Evolutionary conservation across 129 eudicot genomes (phyloP).

Genomic region (Chrysanthemum makinoi): DNA sequence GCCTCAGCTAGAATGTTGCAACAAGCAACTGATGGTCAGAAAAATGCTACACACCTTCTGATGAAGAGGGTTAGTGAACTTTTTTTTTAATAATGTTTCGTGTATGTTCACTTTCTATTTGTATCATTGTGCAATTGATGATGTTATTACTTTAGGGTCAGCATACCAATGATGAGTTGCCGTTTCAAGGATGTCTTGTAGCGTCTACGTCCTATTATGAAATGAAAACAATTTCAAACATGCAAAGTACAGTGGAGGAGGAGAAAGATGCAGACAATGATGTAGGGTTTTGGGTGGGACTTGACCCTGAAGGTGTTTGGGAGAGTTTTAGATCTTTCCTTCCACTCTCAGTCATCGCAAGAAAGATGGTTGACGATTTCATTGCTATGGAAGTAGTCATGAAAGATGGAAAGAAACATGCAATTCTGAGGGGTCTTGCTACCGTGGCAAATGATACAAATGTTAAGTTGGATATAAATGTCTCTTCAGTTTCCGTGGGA

Average conservation of each 20-base stretch:
- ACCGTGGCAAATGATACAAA: constrained; percentile 70
- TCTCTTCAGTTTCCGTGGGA: constrained; percentile 38
- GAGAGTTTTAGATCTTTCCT: constrained; percentile 85
- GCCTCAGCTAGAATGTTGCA: constrained; percentile 87
- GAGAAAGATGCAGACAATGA: constrained; percentile 53
- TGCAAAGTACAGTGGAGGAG: constrained; percentile 40
- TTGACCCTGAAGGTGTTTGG: constrained; percentile 85
- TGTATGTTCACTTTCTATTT: constrained; percentile 12
- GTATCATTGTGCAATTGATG: neutral
- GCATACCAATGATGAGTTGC: constrained; percentile 40
- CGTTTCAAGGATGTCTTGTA: constrained; percentile 49
- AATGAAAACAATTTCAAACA: constrained; percentile 46
- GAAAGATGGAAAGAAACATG: constrained; percentile 90
- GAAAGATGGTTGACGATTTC: constrained; percentile 52
- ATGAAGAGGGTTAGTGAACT: constrained; percentile 55
- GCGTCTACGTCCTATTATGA: constrained; percentile 80
- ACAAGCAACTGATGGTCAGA: constrained; percentile 57
- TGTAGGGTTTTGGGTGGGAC: constrained; percentile 84
- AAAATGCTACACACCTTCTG: constrained; percentile 56
- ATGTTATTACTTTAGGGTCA: constrained; percentile 45
- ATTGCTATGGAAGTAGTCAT: constrained; percentile 77
- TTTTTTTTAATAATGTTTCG: constrained; percentile 9
- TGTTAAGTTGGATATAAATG: constrained; percentile 58
- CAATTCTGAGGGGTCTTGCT: constrained; percentile 79
- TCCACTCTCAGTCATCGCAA: constrained; percentile 75